phyloP scores from a whole-genome alignment of 2,329 filamentous ascomycete species.

The Hypomyces rosellus region DNA sequence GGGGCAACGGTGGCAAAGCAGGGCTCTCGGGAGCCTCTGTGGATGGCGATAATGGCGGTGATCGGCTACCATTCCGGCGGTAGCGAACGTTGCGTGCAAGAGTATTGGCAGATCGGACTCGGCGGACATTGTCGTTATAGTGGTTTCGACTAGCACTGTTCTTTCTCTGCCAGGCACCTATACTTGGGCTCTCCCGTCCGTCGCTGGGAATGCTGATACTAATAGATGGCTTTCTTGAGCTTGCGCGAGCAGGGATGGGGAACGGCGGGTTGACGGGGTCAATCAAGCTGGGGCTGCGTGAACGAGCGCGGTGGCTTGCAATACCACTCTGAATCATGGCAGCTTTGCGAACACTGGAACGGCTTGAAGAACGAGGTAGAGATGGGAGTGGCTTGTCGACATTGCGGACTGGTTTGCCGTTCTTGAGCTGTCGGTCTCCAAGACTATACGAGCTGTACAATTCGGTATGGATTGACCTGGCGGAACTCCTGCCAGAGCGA shows the following conservation, averaged over 20 bases:
- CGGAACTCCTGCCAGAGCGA: slow-evolving; percentile 19
- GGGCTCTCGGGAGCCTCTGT: slow-evolving; percentile 65
- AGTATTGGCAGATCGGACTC: slow-evolving; percentile 75
- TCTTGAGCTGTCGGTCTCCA: slow-evolving; percentile 24
- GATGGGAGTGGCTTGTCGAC: slow-evolving; percentile 33
- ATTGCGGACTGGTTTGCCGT: slow-evolving; percentile 28
- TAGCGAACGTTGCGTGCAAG: slow-evolving; percentile 52
- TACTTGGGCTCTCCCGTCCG: slow-evolving; percentile 57
- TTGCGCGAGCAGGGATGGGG: slow-evolving; percentile 83
- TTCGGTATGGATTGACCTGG: slow-evolving; percentile 35
- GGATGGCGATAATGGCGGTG: slow-evolving; percentile 60
- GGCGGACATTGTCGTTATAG: slow-evolving; percentile 62
- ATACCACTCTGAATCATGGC: slow-evolving; percentile 77
- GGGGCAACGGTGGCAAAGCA: slow-evolving; percentile 64
- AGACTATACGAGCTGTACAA: slow-evolving; percentile 40
- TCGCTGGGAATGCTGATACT: slow-evolving; percentile 63
- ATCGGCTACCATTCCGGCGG: slow-evolving; percentile 49
- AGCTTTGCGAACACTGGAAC: slow-evolving; percentile 59
- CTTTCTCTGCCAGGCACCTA: slow-evolving; percentile 50
- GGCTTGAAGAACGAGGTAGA: slow-evolving; percentile 31
- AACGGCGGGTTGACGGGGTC: slow-evolving; percentile 69
- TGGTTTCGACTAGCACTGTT: slow-evolving; percentile 42
- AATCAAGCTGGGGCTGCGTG: slow-evolving; percentile 58
- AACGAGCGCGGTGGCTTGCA: slow-evolving; percentile 57
- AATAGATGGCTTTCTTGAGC: slow-evolving; percentile 68